Base-by-base conservation (phyloP, 345 rosid genomes). In the Noccaea caerulescens region DNA sequence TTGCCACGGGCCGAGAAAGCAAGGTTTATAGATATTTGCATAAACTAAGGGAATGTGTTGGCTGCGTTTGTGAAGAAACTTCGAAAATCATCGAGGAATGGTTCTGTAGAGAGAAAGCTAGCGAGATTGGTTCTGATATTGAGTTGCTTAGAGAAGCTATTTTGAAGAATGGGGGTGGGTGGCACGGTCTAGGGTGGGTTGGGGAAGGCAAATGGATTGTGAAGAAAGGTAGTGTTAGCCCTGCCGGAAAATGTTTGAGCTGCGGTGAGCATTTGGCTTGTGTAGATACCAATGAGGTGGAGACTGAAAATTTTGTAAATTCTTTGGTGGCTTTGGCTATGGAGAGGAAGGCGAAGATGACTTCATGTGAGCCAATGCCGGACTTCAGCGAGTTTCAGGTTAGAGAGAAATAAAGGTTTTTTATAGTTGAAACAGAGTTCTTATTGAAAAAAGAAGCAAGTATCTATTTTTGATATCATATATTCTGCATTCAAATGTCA, bases 101-200 rank as follows among this genome's bases (percentile, higher is more conserved):
- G 91, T 93, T 91, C 64, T 3, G 11, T 42, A 62, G 83, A 47
- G 77, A 72, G 47, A 69, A 67, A 67, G 77, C 78, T 36, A 67
- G 78, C 46, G 82, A 78, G 56, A 72, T 9, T 50, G 75, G 76
- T 64, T 59, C 66, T 51, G 84, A 81, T 16, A 71, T 11, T 42
- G 73, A 55, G 53, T 50, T 76, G 47, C 77, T 81, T 78, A 80
- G 79, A 74, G 84, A 73, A 9, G 77, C 80, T 10, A 58, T 80
- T 79, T 43, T 63, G 58, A 88, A 74, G 78, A 93, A 90, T 66
- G 97, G 97, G 8, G 96, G 92, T 1, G 97, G 98, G 64, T 93
- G 94, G 96, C 97, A 93, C 68, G 97, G 98, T 54, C 62, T 84
- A 44, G 98, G 98, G 12, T 93, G 97, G 97, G 74, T 86, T 73